A percentile compares a stretch with the other conserved stretches of the same genome.
These are phyloP conservation scores for Przewalskia tangutica DNA, from an alignment of 257 asterid genomes.

Conservation along the genomic window DNA sequence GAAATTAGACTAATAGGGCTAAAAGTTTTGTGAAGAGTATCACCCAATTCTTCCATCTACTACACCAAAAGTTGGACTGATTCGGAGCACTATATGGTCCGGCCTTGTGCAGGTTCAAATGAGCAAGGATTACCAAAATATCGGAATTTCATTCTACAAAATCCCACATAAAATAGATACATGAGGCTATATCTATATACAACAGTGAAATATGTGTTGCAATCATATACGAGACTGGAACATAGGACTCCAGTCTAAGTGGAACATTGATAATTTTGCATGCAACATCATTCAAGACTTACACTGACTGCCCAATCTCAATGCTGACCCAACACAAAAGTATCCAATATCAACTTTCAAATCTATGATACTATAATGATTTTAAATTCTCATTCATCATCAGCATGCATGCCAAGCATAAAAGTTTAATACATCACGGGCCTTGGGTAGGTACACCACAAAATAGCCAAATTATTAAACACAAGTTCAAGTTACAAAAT, in stretches of 20 bases:
- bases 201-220: not conserved
- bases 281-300: not conserved
- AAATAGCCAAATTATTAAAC: not conserved
- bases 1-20: not conserved
- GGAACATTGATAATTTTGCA: not conserved
- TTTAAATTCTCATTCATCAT: too few relatives aligned
- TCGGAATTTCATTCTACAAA: not conserved
- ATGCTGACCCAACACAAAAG: not conserved
- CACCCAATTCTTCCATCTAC: not conserved
- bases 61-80: not conserved
- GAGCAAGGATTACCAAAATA: not conserved
- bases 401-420: too few relatives aligned
- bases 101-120: not conserved
- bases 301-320: not conserved
- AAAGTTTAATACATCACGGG: not conserved
- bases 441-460: not conserved
- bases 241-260: not conserved
- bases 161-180: not conserved
- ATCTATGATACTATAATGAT: not conserved
- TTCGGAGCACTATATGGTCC: not conserved
- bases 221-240: not conserved
- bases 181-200: not conserved
- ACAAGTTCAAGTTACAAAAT: not conserved
- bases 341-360: not conserved
- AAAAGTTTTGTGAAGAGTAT: not conserved